phyloP scores from a whole-genome alignment of 352 stramenopile species.

The Phytophthora vignae region DNA sequence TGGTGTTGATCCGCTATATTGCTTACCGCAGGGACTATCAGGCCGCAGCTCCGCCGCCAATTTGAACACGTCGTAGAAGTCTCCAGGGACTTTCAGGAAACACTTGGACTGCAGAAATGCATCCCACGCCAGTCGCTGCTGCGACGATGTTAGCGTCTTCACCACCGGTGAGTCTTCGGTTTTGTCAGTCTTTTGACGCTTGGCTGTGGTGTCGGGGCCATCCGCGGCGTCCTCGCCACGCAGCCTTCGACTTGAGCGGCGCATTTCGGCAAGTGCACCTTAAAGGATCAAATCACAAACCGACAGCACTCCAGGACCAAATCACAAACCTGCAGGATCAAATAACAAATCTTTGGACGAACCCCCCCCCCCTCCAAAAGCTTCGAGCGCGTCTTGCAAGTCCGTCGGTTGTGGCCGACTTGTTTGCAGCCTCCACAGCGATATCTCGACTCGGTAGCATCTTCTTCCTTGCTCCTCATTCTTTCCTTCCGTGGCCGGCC shows the following conservation, averaged over 20 bases:
- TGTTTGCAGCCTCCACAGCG: not conserved
- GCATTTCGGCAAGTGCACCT: too few relatives aligned
- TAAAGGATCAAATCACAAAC: too few relatives aligned
- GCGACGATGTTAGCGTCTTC: not conserved
- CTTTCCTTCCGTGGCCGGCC: not conserved
- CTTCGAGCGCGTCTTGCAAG: too few relatives aligned
- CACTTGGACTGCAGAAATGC: slow-evolving; percentile 47
- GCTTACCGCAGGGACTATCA: slow-evolving; percentile 43
- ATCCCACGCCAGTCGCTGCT: slow-evolving; percentile 39
- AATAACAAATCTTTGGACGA: too few relatives aligned
- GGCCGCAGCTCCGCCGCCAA: slow-evolving; percentile 45
- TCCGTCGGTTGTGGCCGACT: not conserved
- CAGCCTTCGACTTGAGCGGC: slow-evolving; percentile 35
- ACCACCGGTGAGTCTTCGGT: not conserved
- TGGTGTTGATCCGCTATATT: not conserved
- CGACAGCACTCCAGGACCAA: too few relatives aligned
- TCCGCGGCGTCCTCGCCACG: slow-evolving; percentile 21
- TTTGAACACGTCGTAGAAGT: slow-evolving; percentile 63
- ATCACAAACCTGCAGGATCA: too few relatives aligned
- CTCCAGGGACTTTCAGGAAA: slow-evolving; percentile 35
- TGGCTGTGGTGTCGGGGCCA: not conserved
- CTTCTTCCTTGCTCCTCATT: not conserved
- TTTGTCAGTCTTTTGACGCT: slow-evolving; percentile 18
- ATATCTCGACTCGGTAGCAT: not conserved
- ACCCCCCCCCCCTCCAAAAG: too few relatives aligned